phyloP scores from a whole-genome alignment of 345 rosid genomes.

The Isatis tinctoria region DNA sequence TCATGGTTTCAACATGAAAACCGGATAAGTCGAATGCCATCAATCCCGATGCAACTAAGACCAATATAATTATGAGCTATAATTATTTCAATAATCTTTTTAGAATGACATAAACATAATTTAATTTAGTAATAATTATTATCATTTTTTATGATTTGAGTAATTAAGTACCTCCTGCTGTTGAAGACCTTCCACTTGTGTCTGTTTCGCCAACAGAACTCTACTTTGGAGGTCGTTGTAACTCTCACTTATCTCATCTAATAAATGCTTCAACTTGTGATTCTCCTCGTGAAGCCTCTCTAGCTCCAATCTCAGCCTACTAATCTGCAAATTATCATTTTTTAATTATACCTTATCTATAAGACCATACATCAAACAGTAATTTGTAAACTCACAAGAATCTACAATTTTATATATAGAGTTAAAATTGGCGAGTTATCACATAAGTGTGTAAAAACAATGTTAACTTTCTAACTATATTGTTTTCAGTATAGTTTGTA shows the following conservation, averaged over 20 bases:
- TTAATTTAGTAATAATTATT: not conserved
- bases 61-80: not conserved
- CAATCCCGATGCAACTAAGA: not conserved
- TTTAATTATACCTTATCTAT: not conserved
- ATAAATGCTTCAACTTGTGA: slow-evolving; percentile 47
- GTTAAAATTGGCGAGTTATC: not conserved
- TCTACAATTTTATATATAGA: not conserved
- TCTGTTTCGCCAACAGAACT: slow-evolving; percentile 52
- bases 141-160: not conserved
- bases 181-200: slow-evolving; percentile 38
- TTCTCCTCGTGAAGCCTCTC: slow-evolving; percentile 69
- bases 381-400: not conserved
- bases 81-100: not conserved
- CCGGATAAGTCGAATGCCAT: not conserved
- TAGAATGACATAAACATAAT: not conserved
- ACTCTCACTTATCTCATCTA: slow-evolving; percentile 57
- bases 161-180: slow-evolving; percentile 37
- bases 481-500: not conserved
- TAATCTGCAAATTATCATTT: slow-evolving; percentile 39
- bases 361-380: not conserved
- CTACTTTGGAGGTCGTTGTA: slow-evolving; percentile 62
- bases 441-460: not conserved
- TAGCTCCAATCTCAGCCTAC: slow-evolving; percentile 43
- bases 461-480: not conserved
- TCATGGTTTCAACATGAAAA: not conserved